Evolutionary conservation across 495 filamentous ascomycete genomes (phyloP).

Genomic region (Penicillium riverlandense): DNA sequence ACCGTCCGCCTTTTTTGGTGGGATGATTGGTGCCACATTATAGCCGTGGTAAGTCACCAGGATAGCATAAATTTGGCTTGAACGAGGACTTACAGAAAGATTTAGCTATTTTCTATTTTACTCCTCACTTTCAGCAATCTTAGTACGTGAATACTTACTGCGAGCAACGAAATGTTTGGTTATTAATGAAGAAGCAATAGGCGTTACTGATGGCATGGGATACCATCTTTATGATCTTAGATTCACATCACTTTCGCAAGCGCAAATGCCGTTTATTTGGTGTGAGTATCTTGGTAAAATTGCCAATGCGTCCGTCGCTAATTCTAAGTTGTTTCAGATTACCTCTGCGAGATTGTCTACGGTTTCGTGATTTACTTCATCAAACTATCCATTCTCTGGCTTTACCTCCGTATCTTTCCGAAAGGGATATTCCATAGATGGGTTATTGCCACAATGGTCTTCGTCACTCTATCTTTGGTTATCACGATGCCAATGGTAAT

Average conservation of each 20-base stretch:
- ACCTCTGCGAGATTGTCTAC: slow-evolving; percentile 7
- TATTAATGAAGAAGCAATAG: neutral
- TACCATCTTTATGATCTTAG: slow-evolving; percentile 9
- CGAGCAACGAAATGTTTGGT: neutral
- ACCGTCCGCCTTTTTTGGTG: slow-evolving; percentile 7
- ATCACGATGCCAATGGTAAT: slow-evolving; percentile 7
- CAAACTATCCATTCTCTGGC: slow-evolving; percentile 12
- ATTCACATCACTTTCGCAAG: slow-evolving; percentile 1
- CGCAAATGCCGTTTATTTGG: slow-evolving; percentile 1
- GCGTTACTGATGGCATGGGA: slow-evolving; percentile 4
- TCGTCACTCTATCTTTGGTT: neutral
- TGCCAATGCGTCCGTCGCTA: too few species aligned
- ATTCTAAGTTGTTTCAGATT: neutral
- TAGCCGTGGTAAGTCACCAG: slow-evolving; percentile 1
- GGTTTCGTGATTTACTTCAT: slow-evolving; percentile 6
- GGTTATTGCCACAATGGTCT: slow-evolving; percentile 3
- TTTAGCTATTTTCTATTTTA: neutral
- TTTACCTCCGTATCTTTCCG: slow-evolving; percentile 13
- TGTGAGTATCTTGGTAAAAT: neutral
- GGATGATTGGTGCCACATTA: slow-evolving; percentile 10
- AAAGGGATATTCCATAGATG: neutral
- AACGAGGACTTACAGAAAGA: too few species aligned
- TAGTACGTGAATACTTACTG: neutral
- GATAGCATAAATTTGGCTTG: too few species aligned
- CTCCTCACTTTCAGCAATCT: slow-evolving; percentile 2